Percentiles rank a stretch among this genome's conserved stretches.
These are phyloP conservation scores for Neofusicoccum sp. DNA, from an alignment of 2,329 filamentous ascomycete species.

Conservation along the genomic window DNA sequence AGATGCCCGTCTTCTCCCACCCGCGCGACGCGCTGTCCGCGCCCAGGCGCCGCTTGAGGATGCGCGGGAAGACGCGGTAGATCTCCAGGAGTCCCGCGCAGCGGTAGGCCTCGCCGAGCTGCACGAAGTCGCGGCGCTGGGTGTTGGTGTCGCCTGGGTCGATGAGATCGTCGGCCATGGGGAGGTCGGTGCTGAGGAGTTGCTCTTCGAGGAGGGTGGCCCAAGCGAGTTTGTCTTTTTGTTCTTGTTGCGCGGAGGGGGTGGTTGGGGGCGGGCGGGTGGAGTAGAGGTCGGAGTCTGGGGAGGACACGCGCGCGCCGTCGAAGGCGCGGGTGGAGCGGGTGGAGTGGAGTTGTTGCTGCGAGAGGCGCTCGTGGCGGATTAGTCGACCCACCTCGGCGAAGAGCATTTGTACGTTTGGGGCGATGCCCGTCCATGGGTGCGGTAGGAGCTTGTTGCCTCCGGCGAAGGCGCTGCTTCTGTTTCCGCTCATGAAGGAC, in stretches of 20 bases:
- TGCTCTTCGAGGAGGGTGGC: constrained; percentile 50
- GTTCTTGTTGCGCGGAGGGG: constrained; percentile 28
- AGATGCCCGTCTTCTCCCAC: constrained; percentile 15
- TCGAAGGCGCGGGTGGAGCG: neutral
- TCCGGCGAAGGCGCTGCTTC: constrained; percentile 31
- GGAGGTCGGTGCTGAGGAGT: constrained; percentile 51
- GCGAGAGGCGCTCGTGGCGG: constrained; percentile 36
- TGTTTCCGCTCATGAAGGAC: constrained; percentile 13
- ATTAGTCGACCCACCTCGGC: constrained; percentile 50
- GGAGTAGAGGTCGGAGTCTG: neutral
- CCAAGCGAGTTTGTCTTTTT: constrained; percentile 40
- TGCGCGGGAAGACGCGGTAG: constrained; percentile 57
- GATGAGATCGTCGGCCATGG: constrained; percentile 50
- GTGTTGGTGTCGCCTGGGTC: constrained; percentile 57
- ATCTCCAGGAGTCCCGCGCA: constrained; percentile 57
- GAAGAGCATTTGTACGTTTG: constrained; percentile 48
- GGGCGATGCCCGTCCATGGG: constrained; percentile 53
- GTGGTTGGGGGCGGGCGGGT: neutral
- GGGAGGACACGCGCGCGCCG: neutral
- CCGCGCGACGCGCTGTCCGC: neutral
- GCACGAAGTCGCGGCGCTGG: constrained; percentile 55
- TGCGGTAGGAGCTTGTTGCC: constrained; percentile 46
- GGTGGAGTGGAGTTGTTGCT: neutral
- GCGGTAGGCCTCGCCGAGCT: constrained; percentile 57
- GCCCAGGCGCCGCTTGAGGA: constrained; percentile 49